These are phyloP conservation scores for Lodderomyces theae DNA, from an alignment of 1,139 yeast species.

Conservation along the genomic window DNA sequence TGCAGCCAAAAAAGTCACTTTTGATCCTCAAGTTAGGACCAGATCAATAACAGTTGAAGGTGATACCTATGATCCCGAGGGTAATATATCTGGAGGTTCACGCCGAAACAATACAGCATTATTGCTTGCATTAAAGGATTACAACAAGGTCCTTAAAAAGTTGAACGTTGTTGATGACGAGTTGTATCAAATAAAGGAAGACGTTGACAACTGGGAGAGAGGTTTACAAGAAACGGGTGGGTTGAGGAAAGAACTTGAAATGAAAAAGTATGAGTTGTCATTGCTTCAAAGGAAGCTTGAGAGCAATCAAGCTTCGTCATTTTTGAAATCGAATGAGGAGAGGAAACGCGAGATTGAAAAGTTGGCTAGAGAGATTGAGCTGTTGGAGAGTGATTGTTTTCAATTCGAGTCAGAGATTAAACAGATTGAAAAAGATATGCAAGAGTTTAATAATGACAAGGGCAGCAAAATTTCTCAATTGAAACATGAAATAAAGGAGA, in stretches of 20 bases:
- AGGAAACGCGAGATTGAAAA: slow-evolving; percentile 49
- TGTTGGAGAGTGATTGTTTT: slow-evolving; percentile 27
- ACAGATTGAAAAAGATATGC: slow-evolving; percentile 70
- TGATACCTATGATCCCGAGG: slow-evolving; percentile 93
- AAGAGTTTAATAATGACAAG: slow-evolving; percentile 77
- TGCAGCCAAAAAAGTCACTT: slow-evolving; percentile 84
- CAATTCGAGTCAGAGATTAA: slow-evolving; percentile 44
- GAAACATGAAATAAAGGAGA: slow-evolving; percentile 48
- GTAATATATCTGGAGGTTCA: slow-evolving; percentile 95
- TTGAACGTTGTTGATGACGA: slow-evolving; percentile 39
- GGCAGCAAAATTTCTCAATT: slow-evolving; percentile 75
- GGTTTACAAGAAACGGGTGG: slow-evolving; percentile 53
- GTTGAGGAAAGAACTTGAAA: slow-evolving; percentile 62
- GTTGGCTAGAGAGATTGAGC: slow-evolving; percentile 39
- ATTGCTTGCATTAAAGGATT: slow-evolving; percentile 65
- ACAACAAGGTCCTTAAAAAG: slow-evolving; percentile 48
- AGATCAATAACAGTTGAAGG: slow-evolving; percentile 94
- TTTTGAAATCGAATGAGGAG: slow-evolving; percentile 49
- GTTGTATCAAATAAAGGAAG: slow-evolving; percentile 37
- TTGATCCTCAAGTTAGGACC: slow-evolving; percentile 74
- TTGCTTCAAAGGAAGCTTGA: slow-evolving; percentile 60
- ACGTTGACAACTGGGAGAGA: slow-evolving; percentile 44
- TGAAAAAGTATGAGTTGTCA: slow-evolving; percentile 66
- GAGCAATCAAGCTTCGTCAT: slow-evolving; percentile 57
- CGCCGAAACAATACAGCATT: slow-evolving; percentile 59